Evolutionary conservation across 2,329 filamentous ascomycete genomes (phyloP).

Genomic region (Rachicladosporium sp.): DNA sequence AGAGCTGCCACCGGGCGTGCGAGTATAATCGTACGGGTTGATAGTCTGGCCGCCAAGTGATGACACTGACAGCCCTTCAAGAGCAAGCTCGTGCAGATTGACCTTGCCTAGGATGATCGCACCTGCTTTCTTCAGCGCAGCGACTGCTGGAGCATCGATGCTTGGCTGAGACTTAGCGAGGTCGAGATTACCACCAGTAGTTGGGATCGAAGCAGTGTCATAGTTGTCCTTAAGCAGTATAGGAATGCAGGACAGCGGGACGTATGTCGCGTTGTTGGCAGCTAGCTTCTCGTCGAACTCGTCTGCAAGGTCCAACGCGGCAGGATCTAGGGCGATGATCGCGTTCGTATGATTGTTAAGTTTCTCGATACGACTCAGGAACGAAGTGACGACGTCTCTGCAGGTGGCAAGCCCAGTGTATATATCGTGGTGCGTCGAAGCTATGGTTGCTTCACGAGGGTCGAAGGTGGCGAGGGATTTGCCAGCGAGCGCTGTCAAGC

Average conservation of each 20-base stretch:
- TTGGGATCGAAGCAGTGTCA: slow-evolving; percentile 43
- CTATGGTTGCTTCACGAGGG: slow-evolving; percentile 46
- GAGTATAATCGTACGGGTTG: slow-evolving; percentile 52
- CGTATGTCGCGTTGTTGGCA: slow-evolving; percentile 35
- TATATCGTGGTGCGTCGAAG: slow-evolving; percentile 43
- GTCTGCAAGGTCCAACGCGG: slow-evolving; percentile 38
- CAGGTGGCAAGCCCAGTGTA: slow-evolving; percentile 42
- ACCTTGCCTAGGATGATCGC: slow-evolving; percentile 23
- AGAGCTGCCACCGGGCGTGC: slow-evolving; percentile 55
- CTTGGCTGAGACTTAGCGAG: slow-evolving; percentile 37
- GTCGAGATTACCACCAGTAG: slow-evolving; percentile 43
- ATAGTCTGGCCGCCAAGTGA: slow-evolving; percentile 51
- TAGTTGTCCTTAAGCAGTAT: slow-evolving; percentile 54
- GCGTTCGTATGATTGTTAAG: slow-evolving; percentile 48
- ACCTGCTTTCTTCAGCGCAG: slow-evolving; percentile 20
- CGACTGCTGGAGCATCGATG: slow-evolving; percentile 20
- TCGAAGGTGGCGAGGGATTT: slow-evolving; percentile 28
- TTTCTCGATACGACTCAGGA: slow-evolving; percentile 44
- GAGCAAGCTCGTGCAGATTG: slow-evolving; percentile 47
- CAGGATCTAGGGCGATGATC: slow-evolving; percentile 41
- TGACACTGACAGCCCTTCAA: slow-evolving; percentile 52
- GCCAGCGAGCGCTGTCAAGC: no score
- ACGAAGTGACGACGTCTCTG: slow-evolving; percentile 41
- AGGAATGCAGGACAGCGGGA: slow-evolving; percentile 48
- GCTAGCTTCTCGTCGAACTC: slow-evolving; percentile 36